Conservation (phyloP, 768 basidiomycete species). For the Suillus subluteus region DNA sequence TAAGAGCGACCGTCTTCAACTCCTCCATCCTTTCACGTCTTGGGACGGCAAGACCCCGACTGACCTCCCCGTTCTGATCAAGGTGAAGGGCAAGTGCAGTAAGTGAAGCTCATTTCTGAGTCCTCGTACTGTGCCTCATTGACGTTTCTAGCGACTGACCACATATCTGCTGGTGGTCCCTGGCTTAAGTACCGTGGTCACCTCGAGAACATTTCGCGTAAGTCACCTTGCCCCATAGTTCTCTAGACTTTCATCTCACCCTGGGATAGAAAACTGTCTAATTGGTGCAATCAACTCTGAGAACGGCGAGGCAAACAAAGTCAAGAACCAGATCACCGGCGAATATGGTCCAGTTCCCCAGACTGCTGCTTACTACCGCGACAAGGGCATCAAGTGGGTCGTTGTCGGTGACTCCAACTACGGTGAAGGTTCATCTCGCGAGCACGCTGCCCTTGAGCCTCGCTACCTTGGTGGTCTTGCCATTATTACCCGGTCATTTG, state of each 20-base stretch:
- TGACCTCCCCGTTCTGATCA: constrained; percentile 93
- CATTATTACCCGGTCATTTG: constrained; percentile 95
- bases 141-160: constrained; percentile 69
- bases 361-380: constrained; percentile 87
- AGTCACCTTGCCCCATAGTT: constrained; percentile 28
- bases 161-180: constrained; percentile 96
- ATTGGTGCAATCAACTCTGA: constrained; percentile 97
- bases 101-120: constrained; percentile 35
- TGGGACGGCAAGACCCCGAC: constrained; percentile 94
- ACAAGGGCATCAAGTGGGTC: constrained; percentile 92
- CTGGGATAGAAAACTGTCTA: constrained; percentile 81
- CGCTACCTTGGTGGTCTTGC: constrained; percentile 94
- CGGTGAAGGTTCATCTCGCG: constrained; percentile 97
- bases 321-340: constrained; percentile 89
- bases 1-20: constrained; percentile 87
- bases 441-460: constrained; percentile 96
- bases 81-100: constrained; percentile 99
- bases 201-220: constrained; percentile 95
- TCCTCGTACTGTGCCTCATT: constrained; percentile 6
- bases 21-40: constrained; percentile 83
- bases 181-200: constrained; percentile 99
- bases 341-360: constrained; percentile 85
- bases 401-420: constrained; percentile 96
- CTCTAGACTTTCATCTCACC: constrained; percentile 14
- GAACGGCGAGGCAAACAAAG: constrained; percentile 94